Conservation (phyloP, 495 filamentous ascomycete species). For the Chaetomium cochliodes region DNA sequence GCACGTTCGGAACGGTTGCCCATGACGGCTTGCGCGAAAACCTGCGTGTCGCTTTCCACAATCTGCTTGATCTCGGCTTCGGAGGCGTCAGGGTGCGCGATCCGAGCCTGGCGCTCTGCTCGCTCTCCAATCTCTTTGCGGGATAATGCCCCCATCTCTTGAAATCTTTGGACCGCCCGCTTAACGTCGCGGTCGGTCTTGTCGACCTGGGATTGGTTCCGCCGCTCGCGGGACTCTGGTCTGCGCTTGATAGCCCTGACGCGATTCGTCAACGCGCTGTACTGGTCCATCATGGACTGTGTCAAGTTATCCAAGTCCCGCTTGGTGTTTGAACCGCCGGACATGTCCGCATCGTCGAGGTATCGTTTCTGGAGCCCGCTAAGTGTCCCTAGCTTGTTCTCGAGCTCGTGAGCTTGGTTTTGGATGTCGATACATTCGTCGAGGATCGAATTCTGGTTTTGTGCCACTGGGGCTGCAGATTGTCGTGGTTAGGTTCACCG, state of each 20-base stretch:
- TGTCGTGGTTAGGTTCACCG: not conserved
- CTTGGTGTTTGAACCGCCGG: slow-evolving; percentile 50
- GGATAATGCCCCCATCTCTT: slow-evolving; percentile 71
- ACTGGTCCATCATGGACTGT: slow-evolving; percentile 74
- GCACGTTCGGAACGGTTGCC: slow-evolving; percentile 77
- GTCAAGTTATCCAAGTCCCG: slow-evolving; percentile 58
- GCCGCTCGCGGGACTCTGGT: slow-evolving; percentile 65
- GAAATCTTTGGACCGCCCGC: slow-evolving; percentile 74
- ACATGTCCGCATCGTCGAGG: slow-evolving; percentile 59
- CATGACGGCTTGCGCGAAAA: slow-evolving; percentile 80
- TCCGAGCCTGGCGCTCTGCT: slow-evolving; percentile 83
- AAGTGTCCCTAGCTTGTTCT: slow-evolving; percentile 61
- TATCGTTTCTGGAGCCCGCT: slow-evolving; percentile 56
- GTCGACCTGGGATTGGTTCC: slow-evolving; percentile 75
- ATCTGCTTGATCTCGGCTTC: slow-evolving; percentile 77
- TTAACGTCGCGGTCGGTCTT: slow-evolving; percentile 75
- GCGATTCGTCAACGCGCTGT: slow-evolving; percentile 69
- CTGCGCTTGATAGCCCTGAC: slow-evolving; percentile 77
- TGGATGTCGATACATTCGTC: slow-evolving; percentile 80
- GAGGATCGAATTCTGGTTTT: slow-evolving; percentile 63
- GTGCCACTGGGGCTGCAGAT: slow-evolving; percentile 39
- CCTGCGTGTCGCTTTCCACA: slow-evolving; percentile 62
- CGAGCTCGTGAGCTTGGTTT: slow-evolving; percentile 70
- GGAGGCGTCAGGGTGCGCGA: slow-evolving; percentile 79
- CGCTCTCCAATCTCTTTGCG: slow-evolving; percentile 74